A percentile compares a stretch with the other conserved stretches of the same genome.
These are phyloP conservation scores for Scheffersomyces coipomensis DNA, from an alignment of 805 yeast genomes.

Conservation along the genomic window DNA sequence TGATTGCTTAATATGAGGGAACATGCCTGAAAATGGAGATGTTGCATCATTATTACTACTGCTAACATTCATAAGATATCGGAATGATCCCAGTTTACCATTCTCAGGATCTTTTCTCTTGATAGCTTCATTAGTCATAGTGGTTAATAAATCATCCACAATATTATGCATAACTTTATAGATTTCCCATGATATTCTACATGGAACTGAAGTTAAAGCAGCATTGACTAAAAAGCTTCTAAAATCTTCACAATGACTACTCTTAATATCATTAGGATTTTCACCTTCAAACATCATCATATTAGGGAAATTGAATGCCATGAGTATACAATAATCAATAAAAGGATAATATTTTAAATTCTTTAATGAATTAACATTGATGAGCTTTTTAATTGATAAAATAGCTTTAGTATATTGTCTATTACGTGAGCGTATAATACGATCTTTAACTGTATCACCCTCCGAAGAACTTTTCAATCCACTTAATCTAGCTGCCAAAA, in stretches of 20 bases:
- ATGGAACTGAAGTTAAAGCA: slow-evolving; percentile 11
- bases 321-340: slow-evolving; percentile 14
- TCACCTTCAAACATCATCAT: slow-evolving; percentile 14
- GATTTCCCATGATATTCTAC: slow-evolving; percentile 14
- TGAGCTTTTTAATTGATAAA: slow-evolving; percentile 7
- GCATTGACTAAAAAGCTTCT: slow-evolving; percentile 8
- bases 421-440: slow-evolving; percentile 9
- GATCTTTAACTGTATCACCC: slow-evolving; percentile 3
- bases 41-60: neutral
- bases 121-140: neutral
- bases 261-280: slow-evolving; percentile 2
- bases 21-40: slow-evolving; percentile 1
- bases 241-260: slow-evolving; percentile 6
- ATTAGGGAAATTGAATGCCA: slow-evolving; percentile 15
- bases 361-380: slow-evolving; percentile 5
- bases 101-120: neutral
- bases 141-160: slow-evolving; percentile 1
- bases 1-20: slow-evolving; percentile 3
- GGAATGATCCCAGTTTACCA: neutral
- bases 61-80: neutral
- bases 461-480: slow-evolving; percentile 5
- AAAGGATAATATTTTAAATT: slow-evolving; percentile 13
- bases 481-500: slow-evolving; percentile 13
- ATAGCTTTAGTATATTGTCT: slow-evolving; percentile 13
- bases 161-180: slow-evolving; percentile 11